Evolutionary conservation across 2,329 filamentous ascomycete species (phyloP).

Genomic region (Cercospora sojina): DNA sequence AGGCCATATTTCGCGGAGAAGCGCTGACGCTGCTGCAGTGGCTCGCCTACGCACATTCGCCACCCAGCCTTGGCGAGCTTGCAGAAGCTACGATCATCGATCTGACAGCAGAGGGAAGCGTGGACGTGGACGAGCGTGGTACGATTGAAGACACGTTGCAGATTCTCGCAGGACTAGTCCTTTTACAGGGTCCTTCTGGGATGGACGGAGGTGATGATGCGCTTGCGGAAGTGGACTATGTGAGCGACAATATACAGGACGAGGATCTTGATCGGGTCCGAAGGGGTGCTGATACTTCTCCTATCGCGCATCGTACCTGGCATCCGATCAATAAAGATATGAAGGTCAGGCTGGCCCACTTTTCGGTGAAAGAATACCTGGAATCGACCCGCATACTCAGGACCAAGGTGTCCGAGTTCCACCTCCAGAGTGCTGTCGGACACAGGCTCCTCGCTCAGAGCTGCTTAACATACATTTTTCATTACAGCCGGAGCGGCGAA

Average conservation of each 20-base stretch:
- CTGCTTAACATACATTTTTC: slow-evolving; percentile 22
- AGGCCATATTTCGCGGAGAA: slow-evolving; percentile 6
- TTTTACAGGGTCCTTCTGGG: too few species aligned
- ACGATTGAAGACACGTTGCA: slow-evolving; percentile 16
- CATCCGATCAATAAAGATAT: slow-evolving; percentile 12
- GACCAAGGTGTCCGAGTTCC: slow-evolving; percentile 10
- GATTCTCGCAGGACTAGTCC: slow-evolving; percentile 11
- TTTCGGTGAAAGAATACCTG: slow-evolving; percentile 27
- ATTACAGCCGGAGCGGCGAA: too few species aligned
- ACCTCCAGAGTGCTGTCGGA: slow-evolving; percentile 10
- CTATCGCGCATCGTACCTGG: too few species aligned
- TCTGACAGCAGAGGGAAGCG: slow-evolving; percentile 1
- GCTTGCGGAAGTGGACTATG: too few species aligned
- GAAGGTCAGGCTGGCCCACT: slow-evolving; percentile 24
- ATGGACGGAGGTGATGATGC: too few species aligned
- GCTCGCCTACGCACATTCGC: slow-evolving; percentile 23
- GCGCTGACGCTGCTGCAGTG: slow-evolving; percentile 23
- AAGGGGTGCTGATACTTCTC: too few species aligned
- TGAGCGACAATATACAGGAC: too few species aligned
- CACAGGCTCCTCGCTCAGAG: slow-evolving; percentile 20
- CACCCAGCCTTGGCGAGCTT: slow-evolving; percentile 21
- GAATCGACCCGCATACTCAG: slow-evolving; percentile 17
- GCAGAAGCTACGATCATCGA: slow-evolving; percentile 24
- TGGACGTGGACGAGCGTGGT: slow-evolving; percentile 19
- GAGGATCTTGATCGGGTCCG: too few species aligned